These are phyloP conservation scores for Termitomyces bulborhizus DNA, from an alignment of 768 basidiomycete genomes.

Conservation along the genomic window DNA sequence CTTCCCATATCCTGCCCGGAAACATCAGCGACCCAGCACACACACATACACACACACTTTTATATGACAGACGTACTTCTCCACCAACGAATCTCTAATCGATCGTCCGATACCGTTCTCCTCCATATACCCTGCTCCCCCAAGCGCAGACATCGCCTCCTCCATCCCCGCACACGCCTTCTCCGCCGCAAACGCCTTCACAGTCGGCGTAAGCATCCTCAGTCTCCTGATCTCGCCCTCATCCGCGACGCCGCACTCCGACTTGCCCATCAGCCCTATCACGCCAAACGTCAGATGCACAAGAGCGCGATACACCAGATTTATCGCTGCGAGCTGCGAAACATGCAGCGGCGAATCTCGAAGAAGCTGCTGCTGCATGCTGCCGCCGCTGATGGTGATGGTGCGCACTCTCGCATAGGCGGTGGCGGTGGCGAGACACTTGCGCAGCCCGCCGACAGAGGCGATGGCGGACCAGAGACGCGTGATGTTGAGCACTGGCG, in stretches of 20 bases:
- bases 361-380: slow-evolving; percentile 28
- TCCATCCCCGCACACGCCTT: slow-evolving; percentile 60
- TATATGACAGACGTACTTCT: slow-evolving; percentile 35
- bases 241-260: slow-evolving; percentile 48
- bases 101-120: slow-evolving; percentile 68
- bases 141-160: slow-evolving; percentile 67
- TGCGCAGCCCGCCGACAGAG: slow-evolving; percentile 51
- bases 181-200: slow-evolving; percentile 67
- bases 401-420: slow-evolving; percentile 56
- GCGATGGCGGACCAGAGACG: slow-evolving; percentile 59
- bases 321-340: slow-evolving; percentile 53
- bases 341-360: slow-evolving; percentile 57
- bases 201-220: slow-evolving; percentile 60
- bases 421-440: slow-evolving; percentile 59
- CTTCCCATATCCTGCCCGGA: slow-evolving; percentile 69
- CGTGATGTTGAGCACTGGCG: slow-evolving; percentile 73
- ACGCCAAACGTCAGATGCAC: slow-evolving; percentile 58
- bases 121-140: slow-evolving; percentile 82
- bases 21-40: not conserved
- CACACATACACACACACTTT: no score
- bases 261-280: slow-evolving; percentile 51
- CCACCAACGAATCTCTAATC: slow-evolving; percentile 66
- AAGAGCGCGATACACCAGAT: slow-evolving; percentile 59
- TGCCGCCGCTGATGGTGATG: slow-evolving; percentile 25
- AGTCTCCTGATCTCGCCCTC: slow-evolving; percentile 45